Evolutionary conservation across 306 rosid genomes (phyloP).

Genomic region (Canavalia gladiata): DNA sequence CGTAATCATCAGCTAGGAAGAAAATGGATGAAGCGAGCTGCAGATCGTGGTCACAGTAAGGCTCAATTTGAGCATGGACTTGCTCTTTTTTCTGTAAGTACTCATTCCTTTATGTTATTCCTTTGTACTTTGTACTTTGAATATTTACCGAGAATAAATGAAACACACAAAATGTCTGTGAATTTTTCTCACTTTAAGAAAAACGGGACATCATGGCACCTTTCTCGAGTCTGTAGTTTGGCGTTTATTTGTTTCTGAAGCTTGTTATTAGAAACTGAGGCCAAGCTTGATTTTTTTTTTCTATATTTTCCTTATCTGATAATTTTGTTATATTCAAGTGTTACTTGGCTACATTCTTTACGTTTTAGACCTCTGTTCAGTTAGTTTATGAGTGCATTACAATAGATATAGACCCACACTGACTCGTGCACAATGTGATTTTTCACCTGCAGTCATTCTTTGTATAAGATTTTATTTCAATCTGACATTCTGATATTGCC

Average conservation of each 20-base stretch:
- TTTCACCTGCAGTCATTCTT: constrained; percentile 12
- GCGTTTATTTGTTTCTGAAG: constrained; percentile 12
- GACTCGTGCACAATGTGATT: constrained; percentile 25
- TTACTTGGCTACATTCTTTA: constrained; percentile 11
- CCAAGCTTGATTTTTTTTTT: background rate
- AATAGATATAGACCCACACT: background rate
- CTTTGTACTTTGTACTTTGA: constrained; percentile 18
- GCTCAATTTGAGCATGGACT: constrained; percentile 94
- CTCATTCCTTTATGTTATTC: constrained; percentile 22
- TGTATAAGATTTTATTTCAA: constrained; percentile 27
- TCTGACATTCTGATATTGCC: constrained; percentile 12
- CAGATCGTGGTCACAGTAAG: constrained; percentile 82
- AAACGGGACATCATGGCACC: constrained; percentile 1
- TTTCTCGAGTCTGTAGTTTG: background rate
- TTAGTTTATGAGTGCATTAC: constrained; percentile 27
- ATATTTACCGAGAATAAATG: constrained; percentile 11
- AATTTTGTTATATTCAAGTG: constrained; percentile 19
- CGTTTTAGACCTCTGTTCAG: constrained; percentile 14
- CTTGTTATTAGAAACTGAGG: constrained; percentile 27
- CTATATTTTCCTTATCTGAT: constrained; percentile 10
- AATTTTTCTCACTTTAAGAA: constrained; percentile 10
- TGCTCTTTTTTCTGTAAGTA: constrained; percentile 78
- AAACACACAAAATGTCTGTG: background rate
- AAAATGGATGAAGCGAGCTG: constrained; percentile 96
- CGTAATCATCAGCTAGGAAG: constrained; percentile 69